Evolutionary conservation across 148 eudicot species (phyloP).

Genomic region (Heliosperma pusillum): DNA sequence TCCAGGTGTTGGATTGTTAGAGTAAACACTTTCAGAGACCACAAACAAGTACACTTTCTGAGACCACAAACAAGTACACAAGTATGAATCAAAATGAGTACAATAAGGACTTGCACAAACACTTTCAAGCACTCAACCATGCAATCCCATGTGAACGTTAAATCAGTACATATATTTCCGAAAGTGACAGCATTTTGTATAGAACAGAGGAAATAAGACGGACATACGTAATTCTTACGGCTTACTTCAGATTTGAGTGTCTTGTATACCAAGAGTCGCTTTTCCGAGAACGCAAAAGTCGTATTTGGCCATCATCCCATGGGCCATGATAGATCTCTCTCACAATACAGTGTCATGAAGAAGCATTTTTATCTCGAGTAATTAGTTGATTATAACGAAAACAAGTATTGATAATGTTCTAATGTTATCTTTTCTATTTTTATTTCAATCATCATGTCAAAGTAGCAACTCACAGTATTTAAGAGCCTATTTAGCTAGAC

Average conservation of each 20-base stretch:
- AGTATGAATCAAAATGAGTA: slow-evolving; percentile 1
- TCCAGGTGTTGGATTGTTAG: not conserved
- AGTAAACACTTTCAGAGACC: not conserved
- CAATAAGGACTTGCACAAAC: slow-evolving; percentile 3
- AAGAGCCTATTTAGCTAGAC: not conserved
- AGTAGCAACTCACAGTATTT: not conserved
- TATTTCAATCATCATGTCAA: not conserved
- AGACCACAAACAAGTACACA: slow-evolving; percentile 1
- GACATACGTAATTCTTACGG: slow-evolving; percentile 38
- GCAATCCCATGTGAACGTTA: slow-evolving; percentile 2
- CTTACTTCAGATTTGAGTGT: slow-evolving; percentile 36
- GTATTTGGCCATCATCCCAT: slow-evolving; percentile 52
- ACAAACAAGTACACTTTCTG: slow-evolving; percentile 11
- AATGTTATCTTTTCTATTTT: not conserved
- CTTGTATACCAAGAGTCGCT: slow-evolving; percentile 48
- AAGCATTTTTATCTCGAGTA: slow-evolving; percentile 13
- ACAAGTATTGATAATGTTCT: not conserved
- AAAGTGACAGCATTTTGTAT: slow-evolving; percentile 46
- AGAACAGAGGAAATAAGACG: slow-evolving; percentile 34
- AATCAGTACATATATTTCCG: slow-evolving; percentile 24
- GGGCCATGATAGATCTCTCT: slow-evolving; percentile 34
- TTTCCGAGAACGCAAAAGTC: slow-evolving; percentile 34
- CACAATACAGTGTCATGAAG: slow-evolving; percentile 44
- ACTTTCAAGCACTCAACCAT: not conserved
- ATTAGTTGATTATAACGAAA: not conserved